Evolutionary conservation across 2,329 filamentous ascomycete species (phyloP), one percentile per base, ranked within the genome.

Genomic region (Aspergillus ibericus): DNA sequence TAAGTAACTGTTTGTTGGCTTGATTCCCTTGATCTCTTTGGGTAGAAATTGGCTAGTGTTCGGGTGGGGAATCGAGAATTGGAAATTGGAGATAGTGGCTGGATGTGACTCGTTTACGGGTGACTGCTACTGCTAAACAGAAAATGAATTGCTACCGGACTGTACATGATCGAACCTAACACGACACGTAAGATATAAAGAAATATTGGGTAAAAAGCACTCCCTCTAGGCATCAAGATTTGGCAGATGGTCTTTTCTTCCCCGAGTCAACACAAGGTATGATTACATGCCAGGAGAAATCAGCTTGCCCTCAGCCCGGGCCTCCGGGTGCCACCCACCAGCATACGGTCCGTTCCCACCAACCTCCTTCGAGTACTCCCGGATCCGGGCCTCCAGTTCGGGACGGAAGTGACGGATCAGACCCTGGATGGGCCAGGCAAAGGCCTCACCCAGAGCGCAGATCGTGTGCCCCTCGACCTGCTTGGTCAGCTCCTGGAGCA

Each of bases 391-490:
- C 84, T 98, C 93, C 53, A 99, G 83, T 81, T 99, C 93, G 46
- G 93, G 95, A 70, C 95, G 87, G 85, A 99, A 99, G 81, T 99
- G 95, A 72, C 95, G 89, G 79, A 99, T 99, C 60, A 99, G 85
- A 77, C 95, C 95, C 81, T 99, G 95, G 66, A 99, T 89, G 64
- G 95, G 95, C 95, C 95, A 99, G 64, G 95, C 93, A 70, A 99
- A 99, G 63, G 95, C 95, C 82, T 99, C 95, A 59, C 95, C 95
- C 64, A 99, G 82, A 78, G 93, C 95, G 79, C 95, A 99, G 72
- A 99, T 99, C 49, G 95, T 98, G 83, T 99, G 95, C 10, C 95
- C 95, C 82, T 99, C 95, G 62, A 99, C 95, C 81, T 99, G 95
- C 85, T 99, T 99, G 63, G 95, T 99, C 68, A 99, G 82, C 83